Conservation (phyloP, 345 rosid species). For the Eucalyptus pauciflora region DNA sequence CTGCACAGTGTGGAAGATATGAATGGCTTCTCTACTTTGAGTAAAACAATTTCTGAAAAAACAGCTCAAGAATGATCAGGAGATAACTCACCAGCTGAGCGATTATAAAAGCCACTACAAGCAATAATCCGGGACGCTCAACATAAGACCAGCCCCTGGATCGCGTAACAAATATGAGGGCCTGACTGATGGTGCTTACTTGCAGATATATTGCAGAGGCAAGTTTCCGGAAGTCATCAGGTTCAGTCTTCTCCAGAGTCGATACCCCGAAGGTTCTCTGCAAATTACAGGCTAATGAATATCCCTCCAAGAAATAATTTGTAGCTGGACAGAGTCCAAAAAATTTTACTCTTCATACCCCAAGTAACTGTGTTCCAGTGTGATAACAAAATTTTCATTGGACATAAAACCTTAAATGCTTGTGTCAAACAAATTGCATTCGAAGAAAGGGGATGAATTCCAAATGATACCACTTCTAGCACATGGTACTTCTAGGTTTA, state of each 20-base stretch:
- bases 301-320: neutral
- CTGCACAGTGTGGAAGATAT: constrained; percentile 21
- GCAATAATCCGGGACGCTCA: constrained; percentile 87
- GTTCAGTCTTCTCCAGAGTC: constrained; percentile 81
- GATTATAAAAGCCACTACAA: constrained; percentile 59
- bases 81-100: constrained; percentile 81
- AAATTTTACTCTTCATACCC: neutral
- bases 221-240: constrained; percentile 85
- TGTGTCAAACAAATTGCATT: neutral
- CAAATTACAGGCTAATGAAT: neutral
- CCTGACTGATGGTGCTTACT: constrained; percentile 96
- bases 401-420: neutral
- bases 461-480: neutral
- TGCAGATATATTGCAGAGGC: constrained; percentile 95
- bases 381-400: neutral
- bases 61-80: neutral
- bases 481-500: neutral
- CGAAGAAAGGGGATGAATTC: neutral
- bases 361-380: neutral
- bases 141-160: constrained; percentile 93
- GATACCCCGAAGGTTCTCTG: constrained; percentile 80
- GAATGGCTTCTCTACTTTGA: neutral
- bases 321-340: neutral
- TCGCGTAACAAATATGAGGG: constrained; percentile 91
- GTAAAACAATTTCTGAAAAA: neutral